Conservation (phyloP, 768 basidiomycete genomes). For the Auricularia cornea region DNA sequence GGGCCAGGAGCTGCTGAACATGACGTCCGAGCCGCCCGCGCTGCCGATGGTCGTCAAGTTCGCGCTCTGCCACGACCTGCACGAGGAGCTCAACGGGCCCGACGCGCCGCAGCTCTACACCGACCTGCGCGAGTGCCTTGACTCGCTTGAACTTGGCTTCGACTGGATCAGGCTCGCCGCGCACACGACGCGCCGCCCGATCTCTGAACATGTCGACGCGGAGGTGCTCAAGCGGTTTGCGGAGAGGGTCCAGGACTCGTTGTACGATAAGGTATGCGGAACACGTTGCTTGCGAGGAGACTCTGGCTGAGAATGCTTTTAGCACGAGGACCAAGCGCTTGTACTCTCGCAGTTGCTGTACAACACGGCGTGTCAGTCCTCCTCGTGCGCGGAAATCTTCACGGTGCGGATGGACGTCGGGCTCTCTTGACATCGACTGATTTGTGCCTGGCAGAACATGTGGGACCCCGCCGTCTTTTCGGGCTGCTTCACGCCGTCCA, state of each 20-base stretch:
- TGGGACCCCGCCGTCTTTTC: constrained; percentile 3
- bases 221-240: constrained; percentile 50
- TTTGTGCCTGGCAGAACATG: not conserved
- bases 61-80: constrained; percentile 60
- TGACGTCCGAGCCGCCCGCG: constrained; percentile 55
- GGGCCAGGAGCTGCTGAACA: constrained; percentile 50
- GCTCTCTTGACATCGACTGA: not conserved
- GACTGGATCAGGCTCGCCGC: constrained; percentile 49
- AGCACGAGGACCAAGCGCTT: constrained; percentile 51
- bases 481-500: constrained; percentile 50
- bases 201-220: constrained; percentile 45
- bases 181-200: constrained; percentile 45
- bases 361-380: constrained; percentile 58
- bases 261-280: constrained; percentile 55
- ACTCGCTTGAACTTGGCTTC: constrained; percentile 32
- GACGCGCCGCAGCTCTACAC: constrained; percentile 66
- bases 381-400: constrained; percentile 32
- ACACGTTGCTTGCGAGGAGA: too few relatives aligned
- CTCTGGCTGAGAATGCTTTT: too few relatives aligned
- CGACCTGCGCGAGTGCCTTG: constrained; percentile 39
- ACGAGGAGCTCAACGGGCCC: constrained; percentile 72
- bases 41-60: constrained; percentile 58
- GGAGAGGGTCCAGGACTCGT: constrained; percentile 42
- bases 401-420: constrained; percentile 36
- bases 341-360: constrained; percentile 54